Evolutionary conservation across 2,329 filamentous ascomycete species (phyloP).

Genomic region (Pestalotiopsis sp.): DNA sequence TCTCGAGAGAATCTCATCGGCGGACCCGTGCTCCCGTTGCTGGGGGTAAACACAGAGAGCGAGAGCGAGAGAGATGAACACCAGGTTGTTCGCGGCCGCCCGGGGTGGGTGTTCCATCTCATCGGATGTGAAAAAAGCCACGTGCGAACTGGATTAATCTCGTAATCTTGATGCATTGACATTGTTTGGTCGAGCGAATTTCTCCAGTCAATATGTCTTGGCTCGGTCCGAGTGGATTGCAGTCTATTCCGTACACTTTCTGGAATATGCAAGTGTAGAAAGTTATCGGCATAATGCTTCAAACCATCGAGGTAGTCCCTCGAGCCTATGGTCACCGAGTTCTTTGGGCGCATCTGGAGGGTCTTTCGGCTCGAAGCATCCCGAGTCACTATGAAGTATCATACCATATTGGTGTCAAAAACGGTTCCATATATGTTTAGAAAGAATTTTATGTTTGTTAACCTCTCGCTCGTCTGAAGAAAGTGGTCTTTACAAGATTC

Average conservation of each 20-base stretch:
- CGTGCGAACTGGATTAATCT: too few relatives aligned
- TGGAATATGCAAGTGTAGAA: neutral
- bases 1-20: neutral
- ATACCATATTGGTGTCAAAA: neutral
- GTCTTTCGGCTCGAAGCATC: neutral
- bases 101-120: too few relatives aligned
- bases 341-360: too few relatives aligned
- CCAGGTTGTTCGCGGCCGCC: too few relatives aligned
- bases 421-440: neutral
- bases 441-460: constrained; percentile 1
- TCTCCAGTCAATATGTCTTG: too few relatives aligned
- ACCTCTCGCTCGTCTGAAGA: constrained; percentile 6
- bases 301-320: neutral
- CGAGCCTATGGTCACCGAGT: too few relatives aligned
- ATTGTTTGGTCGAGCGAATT: too few relatives aligned
- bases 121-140: too few relatives aligned
- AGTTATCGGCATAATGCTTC: neutral
- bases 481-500: constrained; percentile 2
- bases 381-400: neutral
- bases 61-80: too few relatives aligned
- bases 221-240: too few relatives aligned
- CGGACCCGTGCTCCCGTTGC: neutral
- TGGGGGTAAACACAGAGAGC: too few relatives aligned
- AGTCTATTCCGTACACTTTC: neutral
- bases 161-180: too few relatives aligned